Evolutionary conservation across 2,329 filamentous ascomycete species (phyloP), one percentile per base, ranked within the genome.

Genomic region (Botrytis fabae): DNA sequence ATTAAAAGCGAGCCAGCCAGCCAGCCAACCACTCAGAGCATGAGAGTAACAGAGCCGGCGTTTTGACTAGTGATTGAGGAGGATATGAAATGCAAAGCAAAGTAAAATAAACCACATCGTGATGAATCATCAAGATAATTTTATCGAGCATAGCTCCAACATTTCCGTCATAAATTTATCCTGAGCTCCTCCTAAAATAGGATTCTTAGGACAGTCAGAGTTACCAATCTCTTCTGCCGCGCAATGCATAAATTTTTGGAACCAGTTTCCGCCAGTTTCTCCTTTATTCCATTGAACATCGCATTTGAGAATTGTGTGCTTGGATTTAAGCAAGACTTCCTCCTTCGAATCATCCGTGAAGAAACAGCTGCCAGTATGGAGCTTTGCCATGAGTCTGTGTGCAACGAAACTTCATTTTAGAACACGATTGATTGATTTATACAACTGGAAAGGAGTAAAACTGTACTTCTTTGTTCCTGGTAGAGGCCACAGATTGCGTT

Each of bases 301-400:
- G 7, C 2, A 32, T 59, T 20, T 4, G n/a, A 16, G 0, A 0
- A 59, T 4, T 1, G 2, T 16, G 16, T 7, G 4, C 18, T 0
- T 9, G 3, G 18, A 0, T 4, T 32, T 20, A 32, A 0, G 54
- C 14, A 3, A 1, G 1, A 20, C 1, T 32, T 0, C 16, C 14
- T 8, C 1, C 2, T 12, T 5, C 16, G 16, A 59, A 9, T 10
- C 1, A 22, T 20, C 8, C 16, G 3, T 35, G 28, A 20, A 59
- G 7, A 0, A 10, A 35, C 57, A 59, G 4, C 1, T 20, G 8
- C 54, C 7, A 22, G 3, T 16, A 8, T 35, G 28, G 1, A 59
- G 6, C 5, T 18, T 59, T 32, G 0, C 2, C 6, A 59, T 5
- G 7, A 18, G 54, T 32, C 22, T 59, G 7, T 28, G n/a, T 3